Evolutionary conservation across 371 early-diverging fungal genomes (phyloP), one percentile per base, ranked within the genome.

Genomic region (Cokeromyces recurvatus): DNA sequence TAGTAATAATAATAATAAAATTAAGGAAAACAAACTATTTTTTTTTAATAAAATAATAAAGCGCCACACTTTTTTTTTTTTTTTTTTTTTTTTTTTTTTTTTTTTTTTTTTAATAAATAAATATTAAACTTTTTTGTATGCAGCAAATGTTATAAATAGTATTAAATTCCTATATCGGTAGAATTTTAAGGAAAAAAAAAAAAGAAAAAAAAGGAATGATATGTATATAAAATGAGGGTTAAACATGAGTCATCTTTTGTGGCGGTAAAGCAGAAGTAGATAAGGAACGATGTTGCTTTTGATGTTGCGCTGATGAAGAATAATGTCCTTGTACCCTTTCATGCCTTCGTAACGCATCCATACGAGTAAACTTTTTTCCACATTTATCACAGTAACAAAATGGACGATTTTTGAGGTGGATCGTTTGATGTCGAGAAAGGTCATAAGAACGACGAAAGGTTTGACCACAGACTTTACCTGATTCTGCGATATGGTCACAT

Each of bases 341-440:
- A 53, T 73, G 74, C 21, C 74, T 57, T 32, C 74, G 57, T n/a
- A 73, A 32, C 2, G 74, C 74, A 61, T 73, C 74, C 64, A 66
- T 68, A 6, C 74, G 43, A 27, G 74, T 73, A 43, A 73, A 73
- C 32, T 57, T 64, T 50, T 68, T 73, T 32, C 69, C 67, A 48
- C 74, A 73, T 40, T 60, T 57, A 20, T 61, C 45, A 27, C 74
- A 73, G 27, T 62, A 62, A 36, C 63, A 73, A 40, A 69, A 67
- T 0, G 69, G 67, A 24, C 74, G 46, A 31, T 73, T 69, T 39
- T 66, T 61, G 22, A 73, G 43, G 43, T 73, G 74, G 36, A 66
- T 73, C 0, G 67, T 64, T 50, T 73, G 69, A 47, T 73, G 74
- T 2, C 74, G 55, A 23, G 67, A 67, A 1, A 73, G 35, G 45